phyloP scores from a whole-genome alignment of 345 rosid species.

The Acer saccharum region DNA sequence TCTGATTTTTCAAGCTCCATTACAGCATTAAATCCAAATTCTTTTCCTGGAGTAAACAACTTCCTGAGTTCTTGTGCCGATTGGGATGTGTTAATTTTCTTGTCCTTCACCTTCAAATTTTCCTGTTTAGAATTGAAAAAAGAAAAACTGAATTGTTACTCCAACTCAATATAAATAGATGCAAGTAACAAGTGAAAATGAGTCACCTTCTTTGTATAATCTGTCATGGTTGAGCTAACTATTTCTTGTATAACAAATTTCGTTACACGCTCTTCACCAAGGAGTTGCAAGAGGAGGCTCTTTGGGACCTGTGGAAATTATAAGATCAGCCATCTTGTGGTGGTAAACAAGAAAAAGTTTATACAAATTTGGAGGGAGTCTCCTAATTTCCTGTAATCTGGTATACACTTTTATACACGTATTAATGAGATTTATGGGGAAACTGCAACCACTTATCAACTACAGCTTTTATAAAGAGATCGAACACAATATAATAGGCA shows the following conservation, averaged over 20 bases:
- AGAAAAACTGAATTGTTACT: background rate
- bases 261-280: conserved; percentile 59
- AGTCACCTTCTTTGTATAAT: conserved; percentile 54
- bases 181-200: background rate
- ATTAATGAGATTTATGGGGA: too few species aligned
- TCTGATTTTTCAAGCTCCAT: conserved; percentile 46
- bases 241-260: conserved; percentile 66
- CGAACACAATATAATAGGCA: background rate
- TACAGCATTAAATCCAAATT: conserved; percentile 53
- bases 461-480: background rate
- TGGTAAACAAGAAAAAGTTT: background rate
- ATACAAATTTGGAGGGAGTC: background rate
- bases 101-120: conserved; percentile 54
- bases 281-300: conserved; percentile 49
- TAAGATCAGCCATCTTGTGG: background rate
- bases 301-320: conserved; percentile 46
- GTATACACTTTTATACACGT: background rate
- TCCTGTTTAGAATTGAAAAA: conserved; percentile 33
- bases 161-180: background rate
- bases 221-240: conserved; percentile 60
- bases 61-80: conserved; percentile 52
- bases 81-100: conserved; percentile 57
- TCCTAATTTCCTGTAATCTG: background rate
- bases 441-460: background rate
- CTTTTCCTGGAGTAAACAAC: conserved; percentile 50